Base-by-base conservation (phyloP, 495 filamentous ascomycete species). In the Darksidea phi region DNA sequence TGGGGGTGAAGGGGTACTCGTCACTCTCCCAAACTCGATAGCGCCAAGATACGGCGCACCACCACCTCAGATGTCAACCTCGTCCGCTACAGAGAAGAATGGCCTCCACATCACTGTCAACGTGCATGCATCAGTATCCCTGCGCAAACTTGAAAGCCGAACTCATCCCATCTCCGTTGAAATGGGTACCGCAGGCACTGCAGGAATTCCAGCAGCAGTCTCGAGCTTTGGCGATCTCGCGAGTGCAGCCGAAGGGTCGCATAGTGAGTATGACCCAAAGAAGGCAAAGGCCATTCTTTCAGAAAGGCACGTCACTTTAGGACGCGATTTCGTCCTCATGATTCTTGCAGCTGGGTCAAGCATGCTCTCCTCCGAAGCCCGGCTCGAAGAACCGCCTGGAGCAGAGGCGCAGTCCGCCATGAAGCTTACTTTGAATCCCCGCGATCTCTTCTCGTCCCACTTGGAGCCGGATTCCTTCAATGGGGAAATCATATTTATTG, bases 401-500 rank as follows among this genome's bases (percentile, higher is more conserved):
- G 55, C 2, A 11, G 13, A 8, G 7, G 42, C 7, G 17, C 23
- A 47, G 3, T 32, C 49, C 8, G 37, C 49, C 23, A 54, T 54
- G 11, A 48, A 20, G 49, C 11, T 60, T 17, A 54, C 58, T 23
- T 47, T 61, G 10, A 20, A 47, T 26, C 58, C 58, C 3, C 18
- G 49, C 3, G 58, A 61, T 34, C 36, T 61, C 7, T 61, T 61
- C 26, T 4, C 23, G 2, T 47, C 37, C 13, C 20, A 47, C 6
- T 0, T 20, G 46, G 8, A 15, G 6, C 23, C 37, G 15, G 17
- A 32, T 11, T 15, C 12, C 15, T 61, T 59, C 32, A 46, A 54
- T 24, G 61, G 60, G n/a, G 71, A 73, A 41, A 61, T 73, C 13
- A 58, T 71, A 1, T 71, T 73, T 41, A n/a, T 71, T 0, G 69